phyloP scores from a whole-genome alignment of 257 asterid species.

The Lycium barbarum region DNA sequence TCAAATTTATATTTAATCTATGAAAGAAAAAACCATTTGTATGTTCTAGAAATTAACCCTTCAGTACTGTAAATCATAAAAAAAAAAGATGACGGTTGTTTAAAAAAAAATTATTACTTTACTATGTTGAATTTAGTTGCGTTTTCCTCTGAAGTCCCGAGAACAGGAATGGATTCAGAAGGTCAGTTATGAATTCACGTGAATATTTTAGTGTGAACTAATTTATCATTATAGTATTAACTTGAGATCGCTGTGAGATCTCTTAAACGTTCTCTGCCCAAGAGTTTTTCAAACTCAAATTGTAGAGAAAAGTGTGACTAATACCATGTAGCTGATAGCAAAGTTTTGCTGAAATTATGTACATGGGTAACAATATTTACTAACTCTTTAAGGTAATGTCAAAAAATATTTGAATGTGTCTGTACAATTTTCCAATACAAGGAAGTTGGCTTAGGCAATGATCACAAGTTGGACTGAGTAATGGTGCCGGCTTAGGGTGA shows the following conservation, averaged over 20 bases:
- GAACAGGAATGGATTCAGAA: too few species aligned
- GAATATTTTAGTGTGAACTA: too few species aligned
- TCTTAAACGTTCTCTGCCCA: too few species aligned
- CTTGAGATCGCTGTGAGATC: too few species aligned
- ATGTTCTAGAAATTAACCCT: neutral
- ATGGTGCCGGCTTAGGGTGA: too few species aligned
- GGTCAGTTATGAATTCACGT: too few species aligned
- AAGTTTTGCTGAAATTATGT: neutral
- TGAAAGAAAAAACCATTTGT: neutral
- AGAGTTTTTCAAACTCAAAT: neutral
- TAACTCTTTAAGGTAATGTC: neutral
- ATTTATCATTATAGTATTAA: too few species aligned
- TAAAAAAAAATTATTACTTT: neutral
- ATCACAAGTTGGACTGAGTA: too few species aligned
- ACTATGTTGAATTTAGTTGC: neutral
- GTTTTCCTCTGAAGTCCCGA: neutral
- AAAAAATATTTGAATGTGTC: neutral
- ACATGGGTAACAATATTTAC: neutral
- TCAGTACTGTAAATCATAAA: too few species aligned
- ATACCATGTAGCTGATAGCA: neutral
- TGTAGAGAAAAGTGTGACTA: neutral
- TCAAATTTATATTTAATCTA: conserved; percentile 15
- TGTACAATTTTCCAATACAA: neutral
- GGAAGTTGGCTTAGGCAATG: too few species aligned
- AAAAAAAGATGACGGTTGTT: neutral